Percentiles rank a stretch among this genome's conserved stretches.
These are phyloP conservation scores for Diaporthe ampelina DNA, from an alignment of 2,329 filamentous ascomycete species.

Conservation along the genomic window DNA sequence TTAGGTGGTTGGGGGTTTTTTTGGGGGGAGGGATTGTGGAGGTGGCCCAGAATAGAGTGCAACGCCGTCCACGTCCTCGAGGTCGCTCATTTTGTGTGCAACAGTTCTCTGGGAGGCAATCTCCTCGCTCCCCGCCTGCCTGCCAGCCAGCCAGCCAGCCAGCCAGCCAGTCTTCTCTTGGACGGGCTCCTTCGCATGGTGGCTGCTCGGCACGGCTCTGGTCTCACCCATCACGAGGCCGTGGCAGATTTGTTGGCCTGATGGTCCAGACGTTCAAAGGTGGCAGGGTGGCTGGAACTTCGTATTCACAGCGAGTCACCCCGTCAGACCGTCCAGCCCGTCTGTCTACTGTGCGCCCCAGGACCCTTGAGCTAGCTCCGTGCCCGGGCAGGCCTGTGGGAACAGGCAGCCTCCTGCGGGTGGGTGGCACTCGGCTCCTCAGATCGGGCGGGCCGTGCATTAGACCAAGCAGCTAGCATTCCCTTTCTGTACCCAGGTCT, in stretches of 20 bases:
- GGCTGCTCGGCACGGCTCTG: slow-evolving; percentile 2
- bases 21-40: no score
- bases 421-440: slow-evolving; percentile 17
- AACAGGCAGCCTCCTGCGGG: background rate
- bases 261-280: no score
- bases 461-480: slow-evolving; percentile 38
- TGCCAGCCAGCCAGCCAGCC: no score
- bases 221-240: slow-evolving; percentile 38
- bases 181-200: background rate
- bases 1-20: background rate
- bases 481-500: slow-evolving; percentile 1
- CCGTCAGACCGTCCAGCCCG: background rate
- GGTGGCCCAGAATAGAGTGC: background rate
- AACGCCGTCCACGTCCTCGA: slow-evolving; percentile 21
- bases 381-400: background rate
- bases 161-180: no score
- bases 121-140: background rate
- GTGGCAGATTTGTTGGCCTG: background rate
- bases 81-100: slow-evolving; percentile 26
- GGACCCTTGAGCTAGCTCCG: slow-evolving; percentile 23
- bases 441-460: slow-evolving; percentile 38
- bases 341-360: background rate
- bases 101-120: slow-evolving; percentile 11
- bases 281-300: slow-evolving; percentile 31
- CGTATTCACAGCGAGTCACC: slow-evolving; percentile 38